Evolutionary conservation across 345 rosid genomes (phyloP).

Genomic region (Litchi chinensis): DNA sequence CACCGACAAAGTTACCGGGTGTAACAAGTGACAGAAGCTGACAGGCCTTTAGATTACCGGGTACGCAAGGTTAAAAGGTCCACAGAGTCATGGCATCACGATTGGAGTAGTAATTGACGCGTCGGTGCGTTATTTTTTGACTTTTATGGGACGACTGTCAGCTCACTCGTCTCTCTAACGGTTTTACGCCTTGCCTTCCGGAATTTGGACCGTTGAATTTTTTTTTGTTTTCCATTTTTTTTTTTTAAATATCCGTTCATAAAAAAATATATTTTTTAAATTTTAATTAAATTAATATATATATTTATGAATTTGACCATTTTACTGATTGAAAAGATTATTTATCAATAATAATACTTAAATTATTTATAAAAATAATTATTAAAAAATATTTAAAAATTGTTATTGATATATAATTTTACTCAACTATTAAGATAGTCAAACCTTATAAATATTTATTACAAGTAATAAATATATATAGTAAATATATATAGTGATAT

Average conservation of each 20-base stretch:
- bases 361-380: too few relatives aligned
- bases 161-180: conserved; percentile 24
- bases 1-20: conserved; percentile 48
- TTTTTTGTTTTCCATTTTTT: neutral
- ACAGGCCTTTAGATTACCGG: conserved; percentile 28
- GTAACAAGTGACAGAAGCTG: conserved; percentile 13
- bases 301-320: neutral
- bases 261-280: too few relatives aligned
- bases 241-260: too few relatives aligned
- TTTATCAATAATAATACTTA: too few relatives aligned
- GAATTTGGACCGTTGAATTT: conserved; percentile 27
- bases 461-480: too few relatives aligned
- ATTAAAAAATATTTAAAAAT: too few relatives aligned
- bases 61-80: conserved; percentile 8
- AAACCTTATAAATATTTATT: too few relatives aligned
- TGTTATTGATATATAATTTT: too few relatives aligned
- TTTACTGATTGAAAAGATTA: too few relatives aligned
- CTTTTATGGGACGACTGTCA: conserved; percentile 9
- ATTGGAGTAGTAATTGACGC: conserved; percentile 5
- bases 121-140: conserved; percentile 47
- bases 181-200: conserved; percentile 23
- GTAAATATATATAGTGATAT: too few relatives aligned
- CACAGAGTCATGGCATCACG: conserved; percentile 24
- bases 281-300: neutral
- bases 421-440: too few relatives aligned